Conservation (phyloP, 768 basidiomycete species). For the Hygrocybe punicea region DNA sequence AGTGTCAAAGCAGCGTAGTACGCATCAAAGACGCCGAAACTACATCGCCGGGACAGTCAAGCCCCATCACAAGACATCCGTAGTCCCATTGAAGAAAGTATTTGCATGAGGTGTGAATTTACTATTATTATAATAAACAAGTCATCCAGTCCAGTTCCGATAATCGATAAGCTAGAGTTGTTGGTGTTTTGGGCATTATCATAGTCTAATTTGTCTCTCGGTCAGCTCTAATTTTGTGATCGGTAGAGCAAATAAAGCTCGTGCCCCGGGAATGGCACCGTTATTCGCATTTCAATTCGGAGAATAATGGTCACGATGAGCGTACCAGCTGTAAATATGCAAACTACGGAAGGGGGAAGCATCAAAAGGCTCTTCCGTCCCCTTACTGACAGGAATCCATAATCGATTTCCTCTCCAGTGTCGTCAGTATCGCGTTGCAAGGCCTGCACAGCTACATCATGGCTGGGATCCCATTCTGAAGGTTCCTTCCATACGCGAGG, state of each 20-base stretch:
- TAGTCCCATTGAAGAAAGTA: conserved; percentile 1
- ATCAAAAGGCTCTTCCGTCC: conserved; percentile 96
- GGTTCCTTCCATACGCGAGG: conserved; percentile 76
- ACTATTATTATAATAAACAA: neutral
- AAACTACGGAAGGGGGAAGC: conserved; percentile 82
- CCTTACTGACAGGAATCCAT: conserved; percentile 94
- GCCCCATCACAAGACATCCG: too few relatives aligned
- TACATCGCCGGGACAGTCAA: neutral
- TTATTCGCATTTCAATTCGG: conserved; percentile 68
- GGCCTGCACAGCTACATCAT: conserved; percentile 77
- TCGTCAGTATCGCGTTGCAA: conserved; percentile 72
- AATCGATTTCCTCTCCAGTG: conserved; percentile 87
- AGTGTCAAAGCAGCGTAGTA: neutral
- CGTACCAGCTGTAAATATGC: conserved; percentile 92
- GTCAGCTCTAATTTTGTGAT: neutral
- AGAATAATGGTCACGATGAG: conserved; percentile 79
- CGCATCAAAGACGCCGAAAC: neutral
- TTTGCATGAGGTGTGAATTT: too few relatives aligned
- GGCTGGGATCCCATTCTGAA: conserved; percentile 66
- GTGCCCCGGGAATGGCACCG: conserved; percentile 65
- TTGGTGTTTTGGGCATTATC: conserved; percentile 82
- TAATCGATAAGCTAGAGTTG: conserved; percentile 62
- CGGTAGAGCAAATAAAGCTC: conserved; percentile 65
- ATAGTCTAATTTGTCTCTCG: conserved; percentile 63
- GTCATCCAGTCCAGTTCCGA: conserved; percentile 46